phyloP scores from a whole-genome alignment of 176 grass and related monocot species.

The Aechmea fasciata region DNA sequence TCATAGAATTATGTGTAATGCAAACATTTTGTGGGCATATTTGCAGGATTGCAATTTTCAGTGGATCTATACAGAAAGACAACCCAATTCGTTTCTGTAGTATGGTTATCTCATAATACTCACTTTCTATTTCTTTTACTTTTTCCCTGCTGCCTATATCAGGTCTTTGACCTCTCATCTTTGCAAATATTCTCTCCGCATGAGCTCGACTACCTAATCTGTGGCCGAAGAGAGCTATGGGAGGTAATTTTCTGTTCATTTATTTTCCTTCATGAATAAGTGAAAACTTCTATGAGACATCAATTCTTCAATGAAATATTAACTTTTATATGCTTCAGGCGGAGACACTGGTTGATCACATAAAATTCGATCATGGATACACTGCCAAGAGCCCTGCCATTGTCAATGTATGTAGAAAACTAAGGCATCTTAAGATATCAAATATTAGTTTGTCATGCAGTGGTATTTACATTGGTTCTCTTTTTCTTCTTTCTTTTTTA shows the following conservation, averaged over 20 bases:
- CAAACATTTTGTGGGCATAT: too few species aligned
- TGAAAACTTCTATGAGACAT: not conserved
- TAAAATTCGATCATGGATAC: slow-evolving; percentile 97
- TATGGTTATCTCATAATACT: not conserved
- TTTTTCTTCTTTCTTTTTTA: slow-evolving; percentile 14
- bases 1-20: too few species aligned
- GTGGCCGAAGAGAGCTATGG: slow-evolving; percentile 80
- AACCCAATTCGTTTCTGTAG: not conserved
- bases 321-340: slow-evolving; percentile 33
- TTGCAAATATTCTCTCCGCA: slow-evolving; percentile 75
- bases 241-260: slow-evolving; percentile 33
- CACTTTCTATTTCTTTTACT: too few species aligned
- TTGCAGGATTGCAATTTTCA: too few species aligned
- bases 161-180: slow-evolving; percentile 79
- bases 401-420: slow-evolving; percentile 47
- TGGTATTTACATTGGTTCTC: not conserved
- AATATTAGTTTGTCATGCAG: slow-evolving; percentile 2
- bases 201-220: slow-evolving; percentile 79
- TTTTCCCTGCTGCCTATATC: not conserved
- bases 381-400: slow-evolving; percentile 78
- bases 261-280: not conserved
- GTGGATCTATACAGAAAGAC: too few species aligned
- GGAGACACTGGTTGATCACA: slow-evolving; percentile 69
- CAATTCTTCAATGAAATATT: slow-evolving; percentile 14
- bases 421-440: not conserved